These are phyloP conservation scores for Quercus bicolor DNA, from an alignment of 306 rosid genomes.

Conservation along the genomic window DNA sequence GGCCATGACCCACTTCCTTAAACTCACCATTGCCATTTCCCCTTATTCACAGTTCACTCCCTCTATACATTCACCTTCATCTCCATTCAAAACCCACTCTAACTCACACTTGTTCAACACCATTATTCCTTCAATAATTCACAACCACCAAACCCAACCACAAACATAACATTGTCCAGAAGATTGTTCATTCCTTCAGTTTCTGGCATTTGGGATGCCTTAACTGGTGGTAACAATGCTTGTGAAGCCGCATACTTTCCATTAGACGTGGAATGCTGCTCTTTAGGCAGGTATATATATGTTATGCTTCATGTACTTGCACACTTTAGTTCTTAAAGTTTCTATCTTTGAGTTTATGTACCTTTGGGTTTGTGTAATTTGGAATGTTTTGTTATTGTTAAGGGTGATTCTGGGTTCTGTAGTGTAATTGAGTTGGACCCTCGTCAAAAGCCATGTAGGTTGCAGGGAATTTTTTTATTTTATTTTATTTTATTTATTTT, in stretches of 20 bases:
- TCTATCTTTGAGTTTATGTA: background rate
- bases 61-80: conserved; percentile 1
- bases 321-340: background rate
- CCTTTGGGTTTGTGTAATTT: background rate
- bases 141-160: conserved; percentile 7
- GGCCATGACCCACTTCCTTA: conserved; percentile 35
- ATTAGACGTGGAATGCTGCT: conserved; percentile 82
- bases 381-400: conserved; percentile 11
- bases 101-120: conserved; percentile 1
- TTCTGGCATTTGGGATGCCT: conserved; percentile 81
- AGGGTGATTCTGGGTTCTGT: conserved; percentile 79
- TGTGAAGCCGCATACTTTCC: conserved; percentile 54
- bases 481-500: no score
- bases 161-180: conserved; percentile 33
- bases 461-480: background rate
- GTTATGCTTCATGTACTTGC: background rate
- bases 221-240: conserved; percentile 61
- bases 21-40: conserved; percentile 25
- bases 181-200: conserved; percentile 68
- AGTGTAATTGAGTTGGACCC: conserved; percentile 71
- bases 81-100: conserved; percentile 29
- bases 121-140: conserved; percentile 12
- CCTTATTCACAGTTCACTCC: conserved; percentile 22
- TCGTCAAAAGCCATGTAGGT: conserved; percentile 88
- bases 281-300: conserved; percentile 52